Evolutionary conservation across 306 rosid genomes (phyloP), one percentile per base, ranked within the genome.

Genomic region (Psophocarpus tetragonolobus): DNA sequence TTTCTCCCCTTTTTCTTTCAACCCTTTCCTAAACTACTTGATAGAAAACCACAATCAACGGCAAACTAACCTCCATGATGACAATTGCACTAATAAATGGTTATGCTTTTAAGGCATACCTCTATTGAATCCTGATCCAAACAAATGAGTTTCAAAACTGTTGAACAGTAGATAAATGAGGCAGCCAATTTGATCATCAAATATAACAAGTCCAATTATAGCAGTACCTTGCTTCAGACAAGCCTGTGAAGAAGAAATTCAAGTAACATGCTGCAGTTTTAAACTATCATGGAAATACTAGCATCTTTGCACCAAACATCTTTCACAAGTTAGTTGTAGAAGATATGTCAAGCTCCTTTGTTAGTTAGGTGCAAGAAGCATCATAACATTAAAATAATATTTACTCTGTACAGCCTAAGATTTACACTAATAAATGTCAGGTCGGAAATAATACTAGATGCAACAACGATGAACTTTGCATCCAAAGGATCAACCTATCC

Each of bases 61-160:
- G 75, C 97, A 87, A 88, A 88, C 97, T 91, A 90, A 92, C 98
- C 97, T 91, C 86, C 94, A 86, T 83, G 91, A 81, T 76, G 91
- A 80, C 85, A 85, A 84, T 81, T 86, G 88, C 85, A 85, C 90
- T 87, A 88, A 82, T 80, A 74, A 83, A 90, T 76, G 95, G 90
- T 90, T 88, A 92, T 87, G 89, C 99, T 89, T 89, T 91, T 87
- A 92, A 91, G 94, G 97, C 97, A 92, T 91, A 93, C 99, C 99
- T 91, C 99, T 96, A 90, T 75, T 56, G 91, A 87, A 92, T 91
- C 91, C 98, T 84, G 98, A 96, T 96, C 99, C 96, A 91, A 91
- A 92, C 92, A 96, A 88, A 90, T 85, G 96, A 87, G 91, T 88
- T 85, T 83, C 93, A 93, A 88, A 92, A 93, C 91, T 91, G 98